phyloP scores from a whole-genome alignment of 2,329 filamentous ascomycete genomes.

The Penicillium psychrosexuale region DNA sequence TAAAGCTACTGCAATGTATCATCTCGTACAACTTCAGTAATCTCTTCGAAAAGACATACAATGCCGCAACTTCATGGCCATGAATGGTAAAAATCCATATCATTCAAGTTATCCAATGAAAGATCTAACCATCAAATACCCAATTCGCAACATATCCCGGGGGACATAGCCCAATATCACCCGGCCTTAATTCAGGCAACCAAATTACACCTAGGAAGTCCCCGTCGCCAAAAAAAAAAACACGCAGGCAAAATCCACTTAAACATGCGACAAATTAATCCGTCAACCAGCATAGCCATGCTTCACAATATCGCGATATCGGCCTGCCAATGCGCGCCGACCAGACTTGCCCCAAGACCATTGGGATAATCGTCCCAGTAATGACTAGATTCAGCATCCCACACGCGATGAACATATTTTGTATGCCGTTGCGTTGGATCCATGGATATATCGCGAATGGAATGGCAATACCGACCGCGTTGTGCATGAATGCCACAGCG shows the following conservation, averaged over 20 bases:
- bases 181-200: neutral
- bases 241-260: neutral
- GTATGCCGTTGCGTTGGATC: slow-evolving; percentile 24
- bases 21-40: neutral
- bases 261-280: too few relatives aligned
- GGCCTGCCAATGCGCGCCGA: slow-evolving; percentile 9
- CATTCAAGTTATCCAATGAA: neutral
- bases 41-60: neutral
- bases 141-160: neutral
- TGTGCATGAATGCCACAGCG: slow-evolving; percentile 32
- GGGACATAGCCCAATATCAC: neutral
- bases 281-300: neutral
- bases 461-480: slow-evolving; percentile 31
- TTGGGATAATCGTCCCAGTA: slow-evolving; percentile 17
- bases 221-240: too few relatives aligned
- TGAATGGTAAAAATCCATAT: neutral
- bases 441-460: slow-evolving; percentile 32
- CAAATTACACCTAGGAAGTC: neutral
- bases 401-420: slow-evolving; percentile 28
- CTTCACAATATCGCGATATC: slow-evolving; percentile 15
- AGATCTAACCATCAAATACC: neutral
- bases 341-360: slow-evolving; percentile 24
- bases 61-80: neutral
- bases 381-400: slow-evolving; percentile 27
- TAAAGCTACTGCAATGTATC: neutral